These are phyloP conservation scores for Kodamaea derodonti DNA, from an alignment of 1,139 yeast genomes.

Conservation along the genomic window DNA sequence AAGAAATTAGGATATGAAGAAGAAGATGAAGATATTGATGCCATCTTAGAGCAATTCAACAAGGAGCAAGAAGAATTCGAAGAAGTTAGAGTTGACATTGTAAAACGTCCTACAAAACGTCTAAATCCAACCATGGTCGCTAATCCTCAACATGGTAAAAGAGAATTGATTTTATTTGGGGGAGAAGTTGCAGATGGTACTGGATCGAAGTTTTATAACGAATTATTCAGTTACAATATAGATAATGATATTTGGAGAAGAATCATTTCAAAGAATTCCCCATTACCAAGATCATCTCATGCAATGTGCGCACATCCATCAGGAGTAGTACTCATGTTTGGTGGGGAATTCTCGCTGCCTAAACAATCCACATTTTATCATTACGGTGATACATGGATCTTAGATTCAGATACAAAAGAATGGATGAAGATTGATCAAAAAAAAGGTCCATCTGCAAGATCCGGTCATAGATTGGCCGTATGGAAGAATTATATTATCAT, in stretches of 20 bases:
- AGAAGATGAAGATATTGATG: conserved; percentile 86
- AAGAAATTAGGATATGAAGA: conserved; percentile 75
- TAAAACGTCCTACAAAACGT: conserved; percentile 61
- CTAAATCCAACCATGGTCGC: conserved; percentile 74
- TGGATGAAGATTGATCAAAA: conserved; percentile 85
- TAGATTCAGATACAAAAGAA: conserved; percentile 79
- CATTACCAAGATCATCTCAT: conserved; percentile 91
- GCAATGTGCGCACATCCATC: conserved; percentile 93
- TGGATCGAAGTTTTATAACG: conserved; percentile 69
- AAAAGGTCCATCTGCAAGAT: conserved; percentile 77
- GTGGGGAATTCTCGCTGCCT: conserved; percentile 96
- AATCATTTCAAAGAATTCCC: conserved; percentile 77
- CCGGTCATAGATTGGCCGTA: conserved; percentile 85
- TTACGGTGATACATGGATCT: conserved; percentile 92
- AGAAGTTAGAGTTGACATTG: conserved; percentile 59
- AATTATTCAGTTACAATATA: conserved; percentile 65
- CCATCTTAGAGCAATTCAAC: conserved; percentile 73
- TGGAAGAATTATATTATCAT: conserved; percentile 89
- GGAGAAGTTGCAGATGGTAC: conserved; percentile 70
- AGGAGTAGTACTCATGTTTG: conserved; percentile 80
- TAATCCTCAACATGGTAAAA: conserved; percentile 70
- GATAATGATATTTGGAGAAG: conserved; percentile 83
- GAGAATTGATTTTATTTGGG: conserved; percentile 81
- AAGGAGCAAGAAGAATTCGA: conserved; percentile 76
- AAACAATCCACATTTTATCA: conserved; percentile 95